These are phyloP conservation scores for Talaromyces sp. DNA, from an alignment of 2,329 filamentous ascomycete species.

Conservation along the genomic window DNA sequence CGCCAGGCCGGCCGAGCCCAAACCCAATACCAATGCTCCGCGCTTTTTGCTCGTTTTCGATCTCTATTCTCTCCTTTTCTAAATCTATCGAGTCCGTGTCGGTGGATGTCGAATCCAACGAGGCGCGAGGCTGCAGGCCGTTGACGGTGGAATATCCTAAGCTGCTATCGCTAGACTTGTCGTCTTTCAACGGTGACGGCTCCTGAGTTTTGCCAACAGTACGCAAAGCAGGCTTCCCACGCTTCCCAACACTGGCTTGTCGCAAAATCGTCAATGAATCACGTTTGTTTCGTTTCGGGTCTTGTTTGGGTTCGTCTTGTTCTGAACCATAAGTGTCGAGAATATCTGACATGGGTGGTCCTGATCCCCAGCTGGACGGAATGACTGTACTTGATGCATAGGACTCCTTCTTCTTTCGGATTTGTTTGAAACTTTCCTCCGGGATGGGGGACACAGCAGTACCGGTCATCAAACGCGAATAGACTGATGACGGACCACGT, in stretches of 20 bases:
- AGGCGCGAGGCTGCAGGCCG: neutral
- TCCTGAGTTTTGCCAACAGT: slow-evolving; percentile 28
- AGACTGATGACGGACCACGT: slow-evolving; percentile 49
- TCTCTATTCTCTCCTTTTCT: slow-evolving; percentile 20
- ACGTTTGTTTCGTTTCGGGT: slow-evolving; percentile 13
- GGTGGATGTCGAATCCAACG: slow-evolving; percentile 12
- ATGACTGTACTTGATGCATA: slow-evolving; percentile 70
- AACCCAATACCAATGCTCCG: slow-evolving; percentile 25
- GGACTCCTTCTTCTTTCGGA: slow-evolving; percentile 53
- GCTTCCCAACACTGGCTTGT: slow-evolving; percentile 44
- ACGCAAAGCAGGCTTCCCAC: slow-evolving; percentile 41
- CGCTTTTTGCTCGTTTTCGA: slow-evolving; percentile 24
- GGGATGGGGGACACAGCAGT: slow-evolving; percentile 73
- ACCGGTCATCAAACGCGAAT: slow-evolving; percentile 47
- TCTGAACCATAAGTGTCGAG: slow-evolving; percentile 30
- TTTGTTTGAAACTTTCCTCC: slow-evolving; percentile 59
- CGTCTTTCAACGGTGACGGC: neutral
- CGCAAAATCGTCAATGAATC: slow-evolving; percentile 31
- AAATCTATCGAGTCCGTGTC: slow-evolving; percentile 15
- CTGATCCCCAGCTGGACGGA: slow-evolving; percentile 63
- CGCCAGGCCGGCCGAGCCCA: slow-evolving; percentile 28
- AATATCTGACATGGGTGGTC: slow-evolving; percentile 46
- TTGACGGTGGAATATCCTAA: slow-evolving; percentile 8
- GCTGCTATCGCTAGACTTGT: slow-evolving; percentile 11
- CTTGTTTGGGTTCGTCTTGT: slow-evolving; percentile 18